Percentiles rank a stretch among this genome's conserved stretches.
Evolutionary conservation across 179 eudicot species (phyloP).

Genomic region (Gypsophila paniculata): DNA sequence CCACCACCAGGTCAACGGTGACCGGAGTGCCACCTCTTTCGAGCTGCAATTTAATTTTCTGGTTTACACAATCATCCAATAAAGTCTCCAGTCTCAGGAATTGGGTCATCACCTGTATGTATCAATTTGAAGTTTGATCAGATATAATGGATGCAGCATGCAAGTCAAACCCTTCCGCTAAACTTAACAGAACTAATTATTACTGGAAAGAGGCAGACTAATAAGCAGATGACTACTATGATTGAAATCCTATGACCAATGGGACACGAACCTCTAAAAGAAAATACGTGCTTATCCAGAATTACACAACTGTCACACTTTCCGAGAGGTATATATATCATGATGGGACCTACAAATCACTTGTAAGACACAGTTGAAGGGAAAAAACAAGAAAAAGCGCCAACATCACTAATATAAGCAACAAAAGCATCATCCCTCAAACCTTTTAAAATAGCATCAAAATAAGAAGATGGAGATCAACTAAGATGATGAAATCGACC

Average conservation of each 20-base stretch:
- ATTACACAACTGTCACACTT: not conserved
- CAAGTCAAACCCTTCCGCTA: constrained; percentile 8
- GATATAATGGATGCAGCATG: constrained; percentile 5
- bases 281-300: not conserved
- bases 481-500: not conserved
- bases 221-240: too few relatives aligned
- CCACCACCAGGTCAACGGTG: constrained; percentile 60
- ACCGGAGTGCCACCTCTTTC: constrained; percentile 90
- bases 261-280: not conserved
- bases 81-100: constrained; percentile 82
- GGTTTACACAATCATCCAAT: constrained; percentile 74
- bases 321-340: not conserved
- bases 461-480: not conserved
- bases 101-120: constrained; percentile 87
- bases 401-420: not conserved
- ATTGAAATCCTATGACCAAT: too few relatives aligned
- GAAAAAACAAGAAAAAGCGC: not conserved
- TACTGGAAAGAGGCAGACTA: not conserved
- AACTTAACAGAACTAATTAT: not conserved
- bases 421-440: not conserved
- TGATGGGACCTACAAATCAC: constrained; percentile 1
- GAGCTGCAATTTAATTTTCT: constrained; percentile 65
- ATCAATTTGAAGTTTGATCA: not conserved
- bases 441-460: not conserved
- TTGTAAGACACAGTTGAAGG: not conserved